A percentile compares a stretch with the other conserved stretches of the same genome.
Conservation (phyloP, 2,329 filamentous ascomycete species). For the Alternaria tenuissima region DNA sequence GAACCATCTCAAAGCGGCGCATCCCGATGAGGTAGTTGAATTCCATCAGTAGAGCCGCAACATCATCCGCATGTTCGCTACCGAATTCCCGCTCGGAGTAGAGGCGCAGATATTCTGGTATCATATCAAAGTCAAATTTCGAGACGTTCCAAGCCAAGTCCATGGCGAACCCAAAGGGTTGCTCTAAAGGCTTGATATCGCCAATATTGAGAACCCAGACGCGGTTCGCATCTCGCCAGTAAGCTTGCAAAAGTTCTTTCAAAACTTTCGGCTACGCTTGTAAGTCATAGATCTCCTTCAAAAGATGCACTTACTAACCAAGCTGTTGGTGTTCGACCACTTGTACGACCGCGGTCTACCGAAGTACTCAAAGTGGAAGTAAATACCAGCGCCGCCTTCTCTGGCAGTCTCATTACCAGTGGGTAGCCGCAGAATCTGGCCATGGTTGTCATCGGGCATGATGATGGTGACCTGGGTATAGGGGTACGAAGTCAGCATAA, state of each 20-base stretch:
- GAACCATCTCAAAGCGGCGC: slow-evolving; percentile 63
- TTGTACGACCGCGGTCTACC: slow-evolving; percentile 65
- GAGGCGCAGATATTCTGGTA: slow-evolving; percentile 49
- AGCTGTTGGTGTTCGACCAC: slow-evolving; percentile 68
- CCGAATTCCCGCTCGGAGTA: slow-evolving; percentile 52
- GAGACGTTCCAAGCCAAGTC: slow-evolving; percentile 13
- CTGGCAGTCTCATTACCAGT: slow-evolving; percentile 63
- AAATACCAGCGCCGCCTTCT: slow-evolving; percentile 68
- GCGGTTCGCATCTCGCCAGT: slow-evolving; percentile 62
- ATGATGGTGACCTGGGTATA: slow-evolving; percentile 60
- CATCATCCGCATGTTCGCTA: slow-evolving; percentile 4
- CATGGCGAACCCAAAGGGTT: slow-evolving; percentile 12
- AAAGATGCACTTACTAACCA: slow-evolving; percentile 52
- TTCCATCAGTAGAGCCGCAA: slow-evolving; percentile 9
- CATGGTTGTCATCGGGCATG: slow-evolving; percentile 73
- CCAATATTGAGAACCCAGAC: slow-evolving; percentile 73
- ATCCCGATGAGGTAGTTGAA: slow-evolving; percentile 55
- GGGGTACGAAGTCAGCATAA: not conserved
- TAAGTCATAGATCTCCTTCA: not conserved
- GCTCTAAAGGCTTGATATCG: slow-evolving; percentile 66
- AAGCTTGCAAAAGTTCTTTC: slow-evolving; percentile 69
- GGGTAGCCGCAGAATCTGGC: slow-evolving; percentile 68
- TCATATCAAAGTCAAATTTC: slow-evolving; percentile 48
- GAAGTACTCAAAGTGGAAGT: slow-evolving; percentile 70
- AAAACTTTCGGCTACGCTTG: slow-evolving; percentile 56